phyloP scores from a whole-genome alignment of 2,329 filamentous ascomycete species.

The Penicillium sp. region DNA sequence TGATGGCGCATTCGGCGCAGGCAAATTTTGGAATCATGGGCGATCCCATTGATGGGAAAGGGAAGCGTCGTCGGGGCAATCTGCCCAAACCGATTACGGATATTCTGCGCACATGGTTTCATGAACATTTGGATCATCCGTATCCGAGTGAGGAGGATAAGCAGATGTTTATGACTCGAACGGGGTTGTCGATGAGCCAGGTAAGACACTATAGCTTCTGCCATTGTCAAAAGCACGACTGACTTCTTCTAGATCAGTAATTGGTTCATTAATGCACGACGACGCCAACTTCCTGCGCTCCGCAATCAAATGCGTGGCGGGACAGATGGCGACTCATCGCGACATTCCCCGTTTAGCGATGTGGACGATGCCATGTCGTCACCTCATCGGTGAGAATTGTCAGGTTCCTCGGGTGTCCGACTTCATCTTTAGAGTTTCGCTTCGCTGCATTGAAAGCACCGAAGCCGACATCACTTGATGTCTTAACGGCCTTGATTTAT shows the following conservation, averaged over 20 bases:
- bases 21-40: slow-evolving; percentile 38
- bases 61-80: slow-evolving; percentile 66
- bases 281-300: slow-evolving; percentile 45
- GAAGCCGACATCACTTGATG: too few relatives aligned
- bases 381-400: slow-evolving; percentile 18
- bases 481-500: slow-evolving; percentile 10
- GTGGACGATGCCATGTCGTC: slow-evolving; percentile 29
- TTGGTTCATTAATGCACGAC: slow-evolving; percentile 50
- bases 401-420: background rate
- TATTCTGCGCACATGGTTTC: slow-evolving; percentile 72
- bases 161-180: slow-evolving; percentile 69
- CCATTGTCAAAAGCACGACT: too few relatives aligned
- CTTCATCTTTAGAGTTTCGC: background rate
- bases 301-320: slow-evolving; percentile 41
- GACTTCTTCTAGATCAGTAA: slow-evolving; percentile 44
- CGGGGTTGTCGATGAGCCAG: slow-evolving; percentile 68
- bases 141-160: slow-evolving; percentile 89
- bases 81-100: slow-evolving; percentile 86
- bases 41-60: slow-evolving; percentile 35
- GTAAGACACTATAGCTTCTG: too few relatives aligned
- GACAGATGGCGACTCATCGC: slow-evolving; percentile 25
- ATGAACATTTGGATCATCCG: slow-evolving; percentile 68
- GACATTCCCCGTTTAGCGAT: slow-evolving; percentile 35
- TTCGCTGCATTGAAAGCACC: background rate
- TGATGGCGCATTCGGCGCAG: slow-evolving; percentile 28